phyloP scores from a whole-genome alignment of 441 rosid genomes.

The Arabidopsis lyrata region DNA sequence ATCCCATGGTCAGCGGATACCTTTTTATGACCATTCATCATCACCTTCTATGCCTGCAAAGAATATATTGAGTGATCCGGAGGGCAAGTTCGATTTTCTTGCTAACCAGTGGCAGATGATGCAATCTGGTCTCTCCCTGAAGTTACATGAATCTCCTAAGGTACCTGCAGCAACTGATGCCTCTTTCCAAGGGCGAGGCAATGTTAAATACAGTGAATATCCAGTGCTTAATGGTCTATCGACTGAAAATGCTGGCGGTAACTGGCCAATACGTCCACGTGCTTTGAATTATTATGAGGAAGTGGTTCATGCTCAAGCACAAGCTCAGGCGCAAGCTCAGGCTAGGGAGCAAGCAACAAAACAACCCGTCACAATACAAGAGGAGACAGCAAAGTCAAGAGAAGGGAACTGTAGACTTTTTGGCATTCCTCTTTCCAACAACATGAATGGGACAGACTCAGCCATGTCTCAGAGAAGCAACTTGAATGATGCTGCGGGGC shows the following conservation, averaged over 20 bases:
- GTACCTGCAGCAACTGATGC: conserved; percentile 53
- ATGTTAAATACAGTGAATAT: conserved; percentile 62
- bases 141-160: conserved; percentile 55
- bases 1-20: conserved; percentile 52
- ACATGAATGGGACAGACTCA: conserved; percentile 54
- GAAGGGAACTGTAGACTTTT: conserved; percentile 85
- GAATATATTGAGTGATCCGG: conserved; percentile 58
- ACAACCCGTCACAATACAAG: conserved; percentile 44
- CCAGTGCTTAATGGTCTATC: conserved; percentile 55
- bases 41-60: conserved; percentile 47
- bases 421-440: conserved; percentile 77
- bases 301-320: conserved; percentile 50
- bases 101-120: conserved; percentile 65
- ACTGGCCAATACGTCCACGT: conserved; percentile 71
- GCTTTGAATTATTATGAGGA: conserved; percentile 57
- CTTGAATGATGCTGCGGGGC: conserved; percentile 39
- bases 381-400: conserved; percentile 55
- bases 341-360: conserved; percentile 54
- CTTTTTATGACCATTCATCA: conserved; percentile 56
- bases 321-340: conserved; percentile 50
- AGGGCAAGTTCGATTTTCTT: conserved; percentile 59
- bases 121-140: conserved; percentile 69
- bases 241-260: conserved; percentile 61
- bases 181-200: conserved; percentile 54
- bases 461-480: conserved; percentile 42